Conservation (phyloP, 2,329 filamentous ascomycete species). For the Trichoderma gracile region DNA sequence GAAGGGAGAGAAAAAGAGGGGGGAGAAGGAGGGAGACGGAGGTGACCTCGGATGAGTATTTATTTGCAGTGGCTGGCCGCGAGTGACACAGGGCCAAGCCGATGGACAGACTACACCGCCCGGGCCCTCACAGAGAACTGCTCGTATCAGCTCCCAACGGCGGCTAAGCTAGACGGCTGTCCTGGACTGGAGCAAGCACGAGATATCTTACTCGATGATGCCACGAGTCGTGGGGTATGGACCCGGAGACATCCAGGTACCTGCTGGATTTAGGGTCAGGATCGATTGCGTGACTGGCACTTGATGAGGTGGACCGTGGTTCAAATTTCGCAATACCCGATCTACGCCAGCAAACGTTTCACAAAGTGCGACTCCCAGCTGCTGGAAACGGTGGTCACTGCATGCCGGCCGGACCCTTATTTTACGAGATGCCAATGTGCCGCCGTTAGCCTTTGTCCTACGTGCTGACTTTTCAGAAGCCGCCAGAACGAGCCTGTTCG, state of each 20-base stretch:
- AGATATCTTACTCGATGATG: constrained; percentile 22
- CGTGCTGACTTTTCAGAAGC: background rate
- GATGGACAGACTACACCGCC: background rate
- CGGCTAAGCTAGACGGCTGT: background rate
- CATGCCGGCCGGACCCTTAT: background rate
- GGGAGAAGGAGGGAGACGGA: background rate
- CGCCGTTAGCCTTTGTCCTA: background rate
- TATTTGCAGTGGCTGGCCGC: constrained; percentile 13
- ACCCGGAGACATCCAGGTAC: constrained; percentile 3
- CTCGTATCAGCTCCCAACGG: background rate
- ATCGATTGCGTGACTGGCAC: constrained; percentile 21
- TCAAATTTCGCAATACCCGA: constrained; percentile 27
- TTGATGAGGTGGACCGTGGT: constrained; percentile 27
- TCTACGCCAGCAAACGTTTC: constrained; percentile 16
- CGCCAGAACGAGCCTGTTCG: background rate
- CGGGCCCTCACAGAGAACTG: constrained; percentile 3
- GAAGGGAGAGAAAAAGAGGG: background rate
- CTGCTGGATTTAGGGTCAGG: constrained; percentile 3
- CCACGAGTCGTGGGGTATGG: constrained; percentile 23
- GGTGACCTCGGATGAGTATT: constrained; percentile 5
- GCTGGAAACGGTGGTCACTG: background rate
- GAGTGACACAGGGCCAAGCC: constrained; percentile 4
- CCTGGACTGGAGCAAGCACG: constrained; percentile 11
- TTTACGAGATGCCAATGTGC: background rate
- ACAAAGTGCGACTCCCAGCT: background rate